Conservation (phyloP, 2,329 filamentous ascomycete species). For the Metarhizium robertsii region DNA sequence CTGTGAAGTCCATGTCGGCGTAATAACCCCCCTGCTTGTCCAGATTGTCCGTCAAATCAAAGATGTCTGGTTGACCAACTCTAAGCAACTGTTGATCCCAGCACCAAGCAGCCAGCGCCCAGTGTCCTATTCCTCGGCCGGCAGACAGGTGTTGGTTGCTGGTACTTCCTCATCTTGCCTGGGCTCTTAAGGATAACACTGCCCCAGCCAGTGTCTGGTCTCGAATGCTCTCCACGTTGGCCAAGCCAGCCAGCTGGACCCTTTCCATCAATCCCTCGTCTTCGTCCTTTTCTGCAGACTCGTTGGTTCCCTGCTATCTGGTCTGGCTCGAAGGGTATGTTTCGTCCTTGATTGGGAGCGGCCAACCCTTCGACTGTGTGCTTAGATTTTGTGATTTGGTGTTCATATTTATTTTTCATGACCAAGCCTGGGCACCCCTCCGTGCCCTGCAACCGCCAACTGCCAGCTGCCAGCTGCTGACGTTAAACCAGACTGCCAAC, state of each 20-base stretch:
- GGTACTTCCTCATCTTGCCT: no score
- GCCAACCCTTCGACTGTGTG: not conserved
- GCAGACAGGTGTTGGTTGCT: no score
- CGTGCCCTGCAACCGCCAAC: not conserved
- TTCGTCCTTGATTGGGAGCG: not conserved
- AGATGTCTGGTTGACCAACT: not conserved
- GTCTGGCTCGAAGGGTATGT: not conserved
- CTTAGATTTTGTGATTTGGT: not conserved
- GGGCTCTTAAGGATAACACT: no score
- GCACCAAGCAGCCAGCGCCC: not conserved
- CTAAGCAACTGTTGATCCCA: not conserved
- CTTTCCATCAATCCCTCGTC: not conserved
- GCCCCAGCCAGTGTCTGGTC: constrained; percentile 10
- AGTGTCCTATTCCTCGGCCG: not conserved
- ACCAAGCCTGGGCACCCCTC: no score
- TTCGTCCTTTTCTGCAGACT: not conserved
- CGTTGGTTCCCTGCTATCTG: not conserved
- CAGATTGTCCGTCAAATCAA: no score
- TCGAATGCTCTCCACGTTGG: constrained; percentile 9
- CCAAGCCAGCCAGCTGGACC: constrained; percentile 4
- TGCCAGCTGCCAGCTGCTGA: not conserved
- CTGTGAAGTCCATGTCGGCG: no score
- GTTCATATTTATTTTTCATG: no score
- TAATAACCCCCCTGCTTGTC: no score
- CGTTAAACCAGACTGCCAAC: not conserved